Evolutionary conservation across 1,284 basidiomycete genomes (phyloP), one percentile per base, ranked within the genome.

Genomic region (Albatrellus sp.): DNA sequence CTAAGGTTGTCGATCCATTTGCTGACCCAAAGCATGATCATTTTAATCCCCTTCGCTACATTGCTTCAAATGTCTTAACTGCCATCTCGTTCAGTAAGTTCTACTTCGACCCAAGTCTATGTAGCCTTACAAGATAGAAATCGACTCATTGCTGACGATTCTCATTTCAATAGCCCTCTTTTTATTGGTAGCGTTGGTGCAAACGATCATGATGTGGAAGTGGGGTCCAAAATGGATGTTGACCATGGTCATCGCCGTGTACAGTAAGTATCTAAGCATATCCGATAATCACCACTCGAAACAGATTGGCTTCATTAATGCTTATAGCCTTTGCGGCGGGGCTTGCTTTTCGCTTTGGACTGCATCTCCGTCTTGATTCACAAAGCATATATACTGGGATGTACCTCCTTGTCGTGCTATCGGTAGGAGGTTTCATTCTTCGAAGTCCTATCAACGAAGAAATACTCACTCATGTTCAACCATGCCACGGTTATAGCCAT

Each of bases 381-480:
- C 69, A 61, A 46, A 67, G 66, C 1, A 56, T 75, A 6, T 81
- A 77, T 51, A 80, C 80, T 42, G 62, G 64, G 1, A 70, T 77
- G 57, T 75, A 82, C 52, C 57, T 80, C 9, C 73, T 81, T 51
- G 69, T 80, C 33, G 75, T 80, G 7, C 63, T 82, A n/a, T 75
- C 77, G 6, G 77, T 80, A 50, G 48, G 67, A 60, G 36, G n/a
- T n/a, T 16, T 16, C n/a, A 20, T 42, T 13, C 38, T 12, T 40
- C 17, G 14, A 5, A 9, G 33, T 30, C 2, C 38, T 34, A 16
- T 16, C 16, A 32, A 24, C 7, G 24, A 24, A 7, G 24, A 11
- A 20, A 14, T 40, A 29, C 33, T 43, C 11, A 36, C 11, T 12
- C 16, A 31, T 34, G 13, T 35, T n/a, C n/a, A n/a, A n/a, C n/a